Evolutionary conservation across 208 protist species (phyloP).

Genomic region (Crithidia mellificae): DNA sequence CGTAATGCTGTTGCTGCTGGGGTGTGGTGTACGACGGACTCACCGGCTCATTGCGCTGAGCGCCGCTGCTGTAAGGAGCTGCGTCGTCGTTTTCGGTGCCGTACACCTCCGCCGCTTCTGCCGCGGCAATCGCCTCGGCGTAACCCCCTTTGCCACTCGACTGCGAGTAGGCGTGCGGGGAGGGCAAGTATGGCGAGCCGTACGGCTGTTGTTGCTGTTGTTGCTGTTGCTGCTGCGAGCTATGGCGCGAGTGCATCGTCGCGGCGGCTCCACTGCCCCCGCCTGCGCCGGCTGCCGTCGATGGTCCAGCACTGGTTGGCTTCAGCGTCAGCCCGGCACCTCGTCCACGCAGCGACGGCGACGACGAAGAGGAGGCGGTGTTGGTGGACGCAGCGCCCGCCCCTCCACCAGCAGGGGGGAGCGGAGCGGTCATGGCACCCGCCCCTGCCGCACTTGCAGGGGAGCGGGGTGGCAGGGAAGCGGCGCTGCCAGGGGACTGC

Average conservation of each 20-base stretch:
- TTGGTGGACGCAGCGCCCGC: slow-evolving; percentile 2
- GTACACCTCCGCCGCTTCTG: slow-evolving; percentile 6
- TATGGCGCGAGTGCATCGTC: too few relatives aligned
- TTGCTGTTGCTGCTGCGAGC: too few relatives aligned
- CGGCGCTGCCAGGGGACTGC: slow-evolving; percentile 12
- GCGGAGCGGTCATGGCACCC: too few relatives aligned
- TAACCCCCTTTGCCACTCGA: not conserved
- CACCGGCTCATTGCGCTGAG: not conserved
- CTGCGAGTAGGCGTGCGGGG: slow-evolving; percentile 2
- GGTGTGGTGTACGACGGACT: not conserved
- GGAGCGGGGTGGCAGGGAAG: not conserved
- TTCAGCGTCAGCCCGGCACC: not conserved
- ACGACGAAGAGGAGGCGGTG: not conserved
- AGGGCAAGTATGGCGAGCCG: not conserved
- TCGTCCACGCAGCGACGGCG: slow-evolving; percentile 5
- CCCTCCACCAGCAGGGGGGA: too few relatives aligned
- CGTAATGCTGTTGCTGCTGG: slow-evolving; percentile 4
- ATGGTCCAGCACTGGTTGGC: not conserved
- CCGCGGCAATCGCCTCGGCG: not conserved
- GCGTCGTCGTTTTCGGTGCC: slow-evolving; percentile 4
- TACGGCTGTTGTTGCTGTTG: slow-evolving; percentile 4
- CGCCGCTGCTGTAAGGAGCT: not conserved
- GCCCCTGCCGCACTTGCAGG: too few relatives aligned
- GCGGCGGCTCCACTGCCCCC: slow-evolving; percentile 21
- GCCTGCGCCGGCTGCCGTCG: not conserved